Base-by-base conservation (phyloP, 345 rosid genomes). In the Corchorus olitorius region DNA sequence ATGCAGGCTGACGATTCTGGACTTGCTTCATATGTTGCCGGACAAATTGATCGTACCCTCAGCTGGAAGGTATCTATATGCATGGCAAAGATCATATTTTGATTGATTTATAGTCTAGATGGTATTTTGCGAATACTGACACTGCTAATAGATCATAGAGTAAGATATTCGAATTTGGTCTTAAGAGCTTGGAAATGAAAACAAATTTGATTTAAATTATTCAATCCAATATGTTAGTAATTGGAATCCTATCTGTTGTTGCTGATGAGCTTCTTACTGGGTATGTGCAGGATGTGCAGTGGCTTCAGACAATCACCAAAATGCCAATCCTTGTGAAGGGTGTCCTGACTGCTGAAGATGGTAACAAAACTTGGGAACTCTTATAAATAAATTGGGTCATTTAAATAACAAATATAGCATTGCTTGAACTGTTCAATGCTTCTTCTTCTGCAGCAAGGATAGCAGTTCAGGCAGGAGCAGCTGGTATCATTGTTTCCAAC, bases 291-390 rank as follows among this genome's bases (percentile, higher is more conserved):
- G 98, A 93, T 35, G 85, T 93, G 58, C 82, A 93, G 83, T 93
- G 98, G 98, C 93, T 93, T 75, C 96, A 89, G 70, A 88, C 97
- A 34, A 92, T 93, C 60, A 93, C 98, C 76, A 87, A 81, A 53
- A 43, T 93, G 86, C 98, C 98, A 7, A 92, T 93, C 83, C 90
- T 93, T 46, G 91, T 93, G 77, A 93, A 93, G 86, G 98, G 98
- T 80, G 93, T 93, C 0, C 87, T 93, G 43, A 90, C 97, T 34
- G 93, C 93, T 49, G 98, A 93, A 86, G 98, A 93, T 78, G 77
- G 98, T 93, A 74, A 84, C 83, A 76, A 46, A 37, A 49, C 19
- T 20, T 39, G n/a, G n/a, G n/a, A 4, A 27, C 52, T 58, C 16
- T 9, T 43, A 16, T 43, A 33, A 5, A 45, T 76, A n/a, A 27